These are phyloP conservation scores for Cryptosporidium meleagridis DNA, from an alignment of 169 alveolate genomes.

Conservation along the genomic window DNA sequence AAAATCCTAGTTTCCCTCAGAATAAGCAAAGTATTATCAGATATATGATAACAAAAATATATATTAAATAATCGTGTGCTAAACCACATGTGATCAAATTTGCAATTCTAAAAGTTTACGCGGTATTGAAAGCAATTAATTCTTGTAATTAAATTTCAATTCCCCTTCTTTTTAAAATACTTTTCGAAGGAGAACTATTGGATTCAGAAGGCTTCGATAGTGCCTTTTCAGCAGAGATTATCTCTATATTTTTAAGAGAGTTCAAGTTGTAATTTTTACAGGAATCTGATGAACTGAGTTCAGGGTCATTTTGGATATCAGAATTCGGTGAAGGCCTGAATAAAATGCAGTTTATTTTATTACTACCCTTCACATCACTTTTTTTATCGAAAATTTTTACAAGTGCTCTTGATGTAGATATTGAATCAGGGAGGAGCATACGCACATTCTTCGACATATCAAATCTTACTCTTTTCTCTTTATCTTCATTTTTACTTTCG, in stretches of 20 bases:
- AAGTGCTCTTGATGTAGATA: constrained; percentile 56
- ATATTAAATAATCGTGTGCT: not conserved
- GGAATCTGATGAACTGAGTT: not conserved
- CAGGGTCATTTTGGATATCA: not conserved
- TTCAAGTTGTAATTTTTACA: not conserved
- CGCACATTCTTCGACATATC: constrained; percentile 69
- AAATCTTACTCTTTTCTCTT: constrained; percentile 46
- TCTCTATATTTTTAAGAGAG: constrained; percentile 7
- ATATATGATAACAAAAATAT: not conserved
- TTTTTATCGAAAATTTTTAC: constrained; percentile 54
- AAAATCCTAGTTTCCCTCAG: not conserved
- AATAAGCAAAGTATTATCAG: not conserved
- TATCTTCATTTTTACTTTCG: not conserved
- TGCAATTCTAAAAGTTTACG: not conserved
- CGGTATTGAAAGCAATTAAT: not conserved
- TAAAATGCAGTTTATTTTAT: constrained; percentile 44
- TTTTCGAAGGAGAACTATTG: constrained; percentile 32
- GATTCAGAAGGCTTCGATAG: constrained; percentile 53
- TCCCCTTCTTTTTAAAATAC: constrained; percentile 37
- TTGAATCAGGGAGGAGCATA: constrained; percentile 65
- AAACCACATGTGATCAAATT: not conserved
- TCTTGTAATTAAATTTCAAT: not conserved
- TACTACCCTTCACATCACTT: not conserved
- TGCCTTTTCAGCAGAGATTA: constrained; percentile 55
- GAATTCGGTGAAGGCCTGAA: constrained; percentile 12